Evolutionary conservation across 371 early-diverging fungal species (phyloP), one percentile per base, ranked within the genome.

Genomic region (Choanephora cucurbitarum): DNA sequence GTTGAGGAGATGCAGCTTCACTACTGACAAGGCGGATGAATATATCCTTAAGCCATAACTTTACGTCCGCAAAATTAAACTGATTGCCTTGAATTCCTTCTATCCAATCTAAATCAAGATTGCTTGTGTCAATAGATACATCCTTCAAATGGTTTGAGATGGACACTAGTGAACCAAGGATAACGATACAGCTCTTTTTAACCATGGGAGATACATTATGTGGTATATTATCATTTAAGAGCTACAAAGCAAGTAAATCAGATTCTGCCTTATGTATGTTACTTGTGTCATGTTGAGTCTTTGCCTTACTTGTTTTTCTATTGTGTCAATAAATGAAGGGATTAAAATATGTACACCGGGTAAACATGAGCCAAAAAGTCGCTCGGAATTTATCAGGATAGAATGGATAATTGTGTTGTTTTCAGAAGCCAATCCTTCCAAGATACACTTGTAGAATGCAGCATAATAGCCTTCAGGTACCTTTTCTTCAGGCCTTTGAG

Each of bases 341-440:
- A 91, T 86, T 19, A 91, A 66, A 18, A 89, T 77, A 50, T 81
- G 71, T 39, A 77, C 74, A 10, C 91, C 91, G 1, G 91, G 91
- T 14, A 93, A 68, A 2, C 75, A 64, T 31, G 80, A 60, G 1
- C 82, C 70, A 63, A 91, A 92, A 9, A 92, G 23, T 5, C 77
- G 77, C 11, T 81, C 75, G 24, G 83, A 82, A 64, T 90, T 88
- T 17, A 66, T 60, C 3, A 92, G 55, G 50, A 93, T 88, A 4
- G 88, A 78, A 33, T 77, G 79, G 3, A 82, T 77, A 37, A 88
- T 79, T 23, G 69, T 59, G 1, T 59, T 54, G 42, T 88, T 82
- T 2, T 71, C 76, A 0, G 84, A 73, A 8, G 71, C 52, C 43
- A 91, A 60, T 3, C 89, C 90, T 73, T 83, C 83, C 7, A 85